These are phyloP conservation scores for Staphylotrichum longicolle DNA, from an alignment of 495 filamentous ascomycete genomes.

Conservation along the genomic window DNA sequence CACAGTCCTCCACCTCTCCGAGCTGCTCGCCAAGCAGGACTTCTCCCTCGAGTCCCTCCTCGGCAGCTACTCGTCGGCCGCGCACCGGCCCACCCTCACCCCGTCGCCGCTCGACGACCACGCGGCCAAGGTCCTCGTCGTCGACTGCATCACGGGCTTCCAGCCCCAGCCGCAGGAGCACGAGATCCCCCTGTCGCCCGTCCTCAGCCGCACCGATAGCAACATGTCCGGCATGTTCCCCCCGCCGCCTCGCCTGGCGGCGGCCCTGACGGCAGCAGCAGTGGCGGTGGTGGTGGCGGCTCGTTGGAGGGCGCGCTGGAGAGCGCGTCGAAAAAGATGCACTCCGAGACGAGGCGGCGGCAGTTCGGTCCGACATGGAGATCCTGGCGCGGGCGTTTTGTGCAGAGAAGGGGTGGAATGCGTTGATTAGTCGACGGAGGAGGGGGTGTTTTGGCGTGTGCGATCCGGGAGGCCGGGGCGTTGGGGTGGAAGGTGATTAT, in stretches of 20 bases:
- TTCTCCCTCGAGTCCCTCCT: slow-evolving; percentile 45
- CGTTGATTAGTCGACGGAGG: slow-evolving; percentile 62
- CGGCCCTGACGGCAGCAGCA: background rate
- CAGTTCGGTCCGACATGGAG: slow-evolving; percentile 57
- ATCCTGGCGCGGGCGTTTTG: slow-evolving; percentile 68
- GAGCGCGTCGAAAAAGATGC: slow-evolving; percentile 45
- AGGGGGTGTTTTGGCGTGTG: slow-evolving; percentile 64
- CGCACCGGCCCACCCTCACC: slow-evolving; percentile 33
- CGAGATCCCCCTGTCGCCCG: slow-evolving; percentile 38
- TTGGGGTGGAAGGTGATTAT: slow-evolving; percentile 64
- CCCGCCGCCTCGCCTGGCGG: slow-evolving; percentile 7
- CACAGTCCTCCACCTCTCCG: slow-evolving; percentile 51
- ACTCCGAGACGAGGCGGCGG: slow-evolving; percentile 48
- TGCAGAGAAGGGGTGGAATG: slow-evolving; percentile 65
- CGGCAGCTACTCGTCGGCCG: slow-evolving; percentile 32
- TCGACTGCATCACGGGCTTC: slow-evolving; percentile 55
- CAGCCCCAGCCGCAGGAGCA: slow-evolving; percentile 39
- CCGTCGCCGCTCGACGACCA: slow-evolving; percentile 24
- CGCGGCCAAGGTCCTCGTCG: slow-evolving; percentile 47
- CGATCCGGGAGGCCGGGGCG: slow-evolving; percentile 67
- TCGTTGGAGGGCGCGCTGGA: slow-evolving; percentile 17
- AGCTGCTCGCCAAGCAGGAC: slow-evolving; percentile 46
- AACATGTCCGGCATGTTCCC: slow-evolving; percentile 18
- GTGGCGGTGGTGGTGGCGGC: background rate
- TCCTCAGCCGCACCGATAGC: slow-evolving; percentile 34